Percentiles rank a stretch among this genome's conserved stretches.
Conservation (phyloP, 345 rosid species). For the Acer negundo region DNA sequence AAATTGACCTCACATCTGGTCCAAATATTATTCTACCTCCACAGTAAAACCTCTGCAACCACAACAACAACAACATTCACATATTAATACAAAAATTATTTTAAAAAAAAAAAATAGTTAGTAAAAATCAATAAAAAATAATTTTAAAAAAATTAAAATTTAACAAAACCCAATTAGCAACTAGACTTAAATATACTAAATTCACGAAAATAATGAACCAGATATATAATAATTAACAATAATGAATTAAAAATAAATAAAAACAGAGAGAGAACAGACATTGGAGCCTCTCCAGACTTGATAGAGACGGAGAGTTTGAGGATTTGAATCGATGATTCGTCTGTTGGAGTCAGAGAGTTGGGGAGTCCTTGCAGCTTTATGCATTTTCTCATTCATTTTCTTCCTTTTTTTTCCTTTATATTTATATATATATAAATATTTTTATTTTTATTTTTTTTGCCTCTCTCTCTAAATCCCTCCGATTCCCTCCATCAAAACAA, state of each 20-base stretch:
- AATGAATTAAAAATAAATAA: not conserved
- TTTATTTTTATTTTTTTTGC: too few species aligned
- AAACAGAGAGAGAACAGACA: slow-evolving; percentile 27
- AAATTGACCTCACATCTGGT: slow-evolving; percentile 80
- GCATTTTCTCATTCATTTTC: slow-evolving; percentile 19
- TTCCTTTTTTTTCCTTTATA: not conserved
- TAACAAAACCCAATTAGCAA: not conserved
- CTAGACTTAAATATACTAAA: not conserved
- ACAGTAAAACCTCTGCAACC: slow-evolving; percentile 69
- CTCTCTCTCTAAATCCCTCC: not conserved
- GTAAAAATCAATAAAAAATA: not conserved
- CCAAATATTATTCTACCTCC: slow-evolving; percentile 87
- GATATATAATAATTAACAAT: too few species aligned
- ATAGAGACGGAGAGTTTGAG: slow-evolving; percentile 44
- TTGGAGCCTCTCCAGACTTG: slow-evolving; percentile 75
- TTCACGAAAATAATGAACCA: too few species aligned
- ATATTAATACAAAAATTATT: not conserved
- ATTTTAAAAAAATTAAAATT: not conserved
- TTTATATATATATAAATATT: not conserved
- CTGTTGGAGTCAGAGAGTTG: slow-evolving; percentile 47
- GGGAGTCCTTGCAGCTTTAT: slow-evolving; percentile 30
- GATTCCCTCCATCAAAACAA: not conserved
- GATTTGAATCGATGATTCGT: slow-evolving; percentile 29
- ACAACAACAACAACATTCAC: not conserved
- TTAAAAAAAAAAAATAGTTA: too few species aligned